Conservation (phyloP, 805 yeast species). For the Priceomyces fermenticarens region DNA sequence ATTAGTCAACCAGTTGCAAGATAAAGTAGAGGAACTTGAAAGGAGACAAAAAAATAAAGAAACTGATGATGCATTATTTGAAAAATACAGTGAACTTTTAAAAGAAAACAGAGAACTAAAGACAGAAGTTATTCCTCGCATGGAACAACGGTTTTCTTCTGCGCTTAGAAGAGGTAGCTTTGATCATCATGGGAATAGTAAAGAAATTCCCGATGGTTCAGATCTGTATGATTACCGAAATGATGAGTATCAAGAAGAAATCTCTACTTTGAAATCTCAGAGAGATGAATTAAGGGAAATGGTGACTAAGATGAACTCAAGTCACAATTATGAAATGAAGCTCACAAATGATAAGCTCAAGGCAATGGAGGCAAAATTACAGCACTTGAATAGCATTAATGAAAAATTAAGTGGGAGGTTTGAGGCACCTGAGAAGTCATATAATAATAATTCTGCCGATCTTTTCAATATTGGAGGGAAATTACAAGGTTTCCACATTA, state of each 20-base stretch:
- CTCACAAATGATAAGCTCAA: slow-evolving; percentile 33
- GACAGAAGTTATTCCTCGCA: slow-evolving; percentile 42
- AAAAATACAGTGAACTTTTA: slow-evolving; percentile 37
- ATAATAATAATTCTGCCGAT: slow-evolving; percentile 1
- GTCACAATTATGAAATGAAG: slow-evolving; percentile 34
- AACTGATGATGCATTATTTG: slow-evolving; percentile 35
- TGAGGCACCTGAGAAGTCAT: slow-evolving; percentile 2
- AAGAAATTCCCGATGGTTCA: slow-evolving; percentile 6
- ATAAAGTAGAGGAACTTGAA: slow-evolving; percentile 40
- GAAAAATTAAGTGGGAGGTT: slow-evolving; percentile 30
- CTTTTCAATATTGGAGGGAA: slow-evolving; percentile 26
- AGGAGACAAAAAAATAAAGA: slow-evolving; percentile 10
- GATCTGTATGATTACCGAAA: slow-evolving; percentile 4
- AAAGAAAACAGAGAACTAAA: slow-evolving; percentile 41
- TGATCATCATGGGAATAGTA: not conserved
- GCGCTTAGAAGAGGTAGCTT: not conserved
- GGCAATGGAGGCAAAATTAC: slow-evolving; percentile 27
- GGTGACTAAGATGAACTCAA: slow-evolving; percentile 33
- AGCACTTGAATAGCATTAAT: slow-evolving; percentile 28
- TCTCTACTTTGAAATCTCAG: slow-evolving; percentile 23
- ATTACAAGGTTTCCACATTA: slow-evolving; percentile 38
- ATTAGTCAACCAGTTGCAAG: slow-evolving; percentile 41
- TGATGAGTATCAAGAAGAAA: slow-evolving; percentile 18
- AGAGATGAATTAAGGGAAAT: slow-evolving; percentile 42
- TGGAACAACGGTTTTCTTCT: slow-evolving; percentile 31